Evolutionary conservation across 1,139 yeast genomes (phyloP), one percentile per base, ranked within the genome.

Genomic region (Trichomonascaceae sp.): DNA sequence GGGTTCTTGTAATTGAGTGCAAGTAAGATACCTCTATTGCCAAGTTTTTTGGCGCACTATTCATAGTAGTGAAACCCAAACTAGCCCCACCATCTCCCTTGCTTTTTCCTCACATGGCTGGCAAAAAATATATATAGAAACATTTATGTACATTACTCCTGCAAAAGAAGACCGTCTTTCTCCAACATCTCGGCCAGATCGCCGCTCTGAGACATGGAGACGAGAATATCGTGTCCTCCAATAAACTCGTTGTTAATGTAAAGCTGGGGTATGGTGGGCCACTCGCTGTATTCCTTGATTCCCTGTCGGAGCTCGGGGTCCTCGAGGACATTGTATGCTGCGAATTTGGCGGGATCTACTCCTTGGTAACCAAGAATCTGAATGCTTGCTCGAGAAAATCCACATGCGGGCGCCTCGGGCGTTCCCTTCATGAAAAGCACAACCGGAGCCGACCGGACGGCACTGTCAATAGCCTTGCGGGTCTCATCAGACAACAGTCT

Each of bases 381-480:
- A 46, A 92, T 87, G 13, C 96, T 82, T 34, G 94, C 93, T 52
- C 95, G 73, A 4, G 96, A 85, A 53, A 92, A 92, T 1, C 99
- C 98, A 65, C 99, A 92, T 51, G 85, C 93, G 20, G 99, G 99
- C 39, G 81, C 84, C 51, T 87, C 96, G 1, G 99, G 99, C 1
- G 98, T 92, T 27, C 64, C 64, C 47, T 59, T 59, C 63, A 59
- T 59, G 63, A 87, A 87, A 23, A 92, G 67, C 8, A 92, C 98
- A 11, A 89, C 97, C 13, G 94, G 94, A 1, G 96, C 92, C 13
- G 93, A 75, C 4, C 61, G 64, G 18, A 89, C 78, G 1, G 97
- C 97, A 37, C 71, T 68, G 47, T 79, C 85, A 40, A 89, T 84
- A 31, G 97, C 96, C 25, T 69, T 64, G 46, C 69, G 73, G 44